Percentiles rank a stretch among this genome's conserved stretches.
Evolutionary conservation across 768 basidiomycete genomes (phyloP).

Genomic region (Rhodosporidiobolus sp.): DNA sequence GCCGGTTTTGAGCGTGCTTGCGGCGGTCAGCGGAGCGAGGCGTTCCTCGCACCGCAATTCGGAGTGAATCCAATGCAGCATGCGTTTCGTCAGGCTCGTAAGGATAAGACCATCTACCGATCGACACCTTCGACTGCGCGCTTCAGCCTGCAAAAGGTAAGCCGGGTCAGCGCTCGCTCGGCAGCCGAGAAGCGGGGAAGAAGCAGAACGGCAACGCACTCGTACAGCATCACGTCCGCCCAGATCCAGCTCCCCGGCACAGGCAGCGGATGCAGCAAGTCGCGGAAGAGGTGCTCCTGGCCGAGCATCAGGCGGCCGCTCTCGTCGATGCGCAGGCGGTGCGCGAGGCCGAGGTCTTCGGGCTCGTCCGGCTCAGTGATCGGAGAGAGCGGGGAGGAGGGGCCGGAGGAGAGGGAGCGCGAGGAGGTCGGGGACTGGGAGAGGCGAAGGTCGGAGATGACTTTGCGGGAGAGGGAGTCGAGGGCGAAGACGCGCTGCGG

Average conservation of each 20-base stretch:
- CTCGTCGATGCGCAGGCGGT: constrained; percentile 33
- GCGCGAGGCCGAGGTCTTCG: constrained; percentile 33
- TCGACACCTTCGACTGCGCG: constrained; percentile 13
- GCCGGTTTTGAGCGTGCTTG: too few relatives aligned
- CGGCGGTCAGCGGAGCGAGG: too few relatives aligned
- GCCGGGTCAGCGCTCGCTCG: not conserved
- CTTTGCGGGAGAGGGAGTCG: constrained; percentile 34
- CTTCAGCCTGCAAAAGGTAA: constrained; percentile 2
- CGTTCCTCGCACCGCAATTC: too few relatives aligned
- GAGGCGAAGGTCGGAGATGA: constrained; percentile 33
- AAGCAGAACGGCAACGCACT: constrained; percentile 9
- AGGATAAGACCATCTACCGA: constrained; percentile 2
- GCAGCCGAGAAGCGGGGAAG: not conserved
- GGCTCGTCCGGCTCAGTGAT: not conserved
- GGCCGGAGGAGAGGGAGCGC: not conserved
- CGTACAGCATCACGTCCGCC: constrained; percentile 39
- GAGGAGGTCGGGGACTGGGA: constrained; percentile 8
- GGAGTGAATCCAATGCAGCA: too few relatives aligned
- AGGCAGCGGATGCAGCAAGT: constrained; percentile 37
- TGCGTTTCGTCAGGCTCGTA: too few relatives aligned
- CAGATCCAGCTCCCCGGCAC: constrained; percentile 39
- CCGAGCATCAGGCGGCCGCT: constrained; percentile 30
- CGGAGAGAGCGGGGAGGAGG: not conserved
- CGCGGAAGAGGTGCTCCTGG: constrained; percentile 39
- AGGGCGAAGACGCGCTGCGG: constrained; percentile 37